A percentile compares a stretch with the other conserved stretches of the same genome.
Conservation (phyloP, 495 filamentous ascomycete genomes). For the Neurospora terricola region DNA sequence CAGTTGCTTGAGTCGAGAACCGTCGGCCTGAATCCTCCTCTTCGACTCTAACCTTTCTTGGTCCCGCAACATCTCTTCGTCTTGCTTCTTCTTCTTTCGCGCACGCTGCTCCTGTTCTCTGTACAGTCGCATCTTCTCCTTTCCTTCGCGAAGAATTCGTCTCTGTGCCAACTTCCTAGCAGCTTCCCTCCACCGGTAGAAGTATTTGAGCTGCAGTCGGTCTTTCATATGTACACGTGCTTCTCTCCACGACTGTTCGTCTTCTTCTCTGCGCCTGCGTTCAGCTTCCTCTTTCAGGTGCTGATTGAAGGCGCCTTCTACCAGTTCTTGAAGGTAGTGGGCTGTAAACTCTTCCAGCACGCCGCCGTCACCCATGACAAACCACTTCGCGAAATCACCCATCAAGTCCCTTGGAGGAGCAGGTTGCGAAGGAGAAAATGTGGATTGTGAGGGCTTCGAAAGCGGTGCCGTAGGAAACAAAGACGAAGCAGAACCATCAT, state of each 20-base stretch:
- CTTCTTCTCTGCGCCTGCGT: conserved; percentile 28
- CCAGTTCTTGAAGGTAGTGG: conserved; percentile 24
- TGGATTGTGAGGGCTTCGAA: neutral
- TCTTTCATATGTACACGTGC: conserved; percentile 30
- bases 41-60: conserved; percentile 16
- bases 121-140: conserved; percentile 20
- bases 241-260: conserved; percentile 26
- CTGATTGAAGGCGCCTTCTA: conserved; percentile 19
- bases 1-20: conserved; percentile 3
- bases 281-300: conserved; percentile 29
- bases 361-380: conserved; percentile 33
- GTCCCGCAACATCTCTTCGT: conserved; percentile 19
- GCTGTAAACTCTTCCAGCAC: conserved; percentile 29
- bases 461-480: neutral
- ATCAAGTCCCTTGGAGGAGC: conserved; percentile 21
- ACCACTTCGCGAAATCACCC: conserved; percentile 36
- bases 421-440: neutral
- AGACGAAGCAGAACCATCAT: neutral
- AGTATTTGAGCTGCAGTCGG: conserved; percentile 36
- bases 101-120: conserved; percentile 16
- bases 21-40: conserved; percentile 13
- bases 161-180: conserved; percentile 20
- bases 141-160: conserved; percentile 26
- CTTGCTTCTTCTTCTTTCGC: conserved; percentile 21
- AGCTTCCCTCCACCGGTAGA: conserved; percentile 36